Evolutionary conservation across 2,329 filamentous ascomycete species (phyloP).

Genomic region (Alternaria panax): DNA sequence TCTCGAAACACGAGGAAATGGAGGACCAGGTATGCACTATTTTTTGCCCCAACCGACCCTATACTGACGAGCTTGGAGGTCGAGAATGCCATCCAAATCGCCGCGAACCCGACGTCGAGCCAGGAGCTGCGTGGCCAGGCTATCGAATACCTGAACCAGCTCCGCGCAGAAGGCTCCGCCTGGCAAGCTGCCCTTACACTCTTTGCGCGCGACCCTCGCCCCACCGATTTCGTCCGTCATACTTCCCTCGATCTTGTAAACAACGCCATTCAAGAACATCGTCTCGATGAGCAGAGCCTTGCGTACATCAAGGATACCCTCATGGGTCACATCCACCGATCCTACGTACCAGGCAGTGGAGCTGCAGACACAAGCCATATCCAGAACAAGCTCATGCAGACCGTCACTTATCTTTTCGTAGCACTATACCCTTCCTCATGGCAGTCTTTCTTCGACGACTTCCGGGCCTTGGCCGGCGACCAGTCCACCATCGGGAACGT

Average conservation of each 20-base stretch:
- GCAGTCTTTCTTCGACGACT: constrained; percentile 90
- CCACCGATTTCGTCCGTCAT: constrained; percentile 84
- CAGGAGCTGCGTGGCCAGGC: constrained; percentile 79
- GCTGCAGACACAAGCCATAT: constrained; percentile 75
- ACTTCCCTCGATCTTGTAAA: constrained; percentile 93
- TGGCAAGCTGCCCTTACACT: constrained; percentile 90
- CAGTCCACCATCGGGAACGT: constrained; percentile 64
- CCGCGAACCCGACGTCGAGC: constrained; percentile 81
- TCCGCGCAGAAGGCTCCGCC: constrained; percentile 81
- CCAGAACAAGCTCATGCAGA: constrained; percentile 97
- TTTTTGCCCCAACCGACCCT: not conserved
- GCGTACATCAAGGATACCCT: constrained; percentile 80
- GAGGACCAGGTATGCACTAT: constrained; percentile 45
- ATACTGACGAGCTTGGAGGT: constrained; percentile 63
- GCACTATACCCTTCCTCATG: constrained; percentile 85
- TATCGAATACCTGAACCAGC: constrained; percentile 77
- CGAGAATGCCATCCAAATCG: constrained; percentile 94
- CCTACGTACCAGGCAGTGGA: constrained; percentile 69
- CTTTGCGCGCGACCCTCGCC: constrained; percentile 78
- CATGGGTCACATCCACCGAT: constrained; percentile 78
- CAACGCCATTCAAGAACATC: constrained; percentile 82
- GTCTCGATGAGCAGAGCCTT: constrained; percentile 76
- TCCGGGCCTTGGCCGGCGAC: constrained; percentile 76
- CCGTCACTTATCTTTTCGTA: constrained; percentile 91
- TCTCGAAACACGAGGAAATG: constrained; percentile 46